Base-by-base conservation (phyloP, 2,329 filamentous ascomycete species). In the Trichophyton mentagrophytes region DNA sequence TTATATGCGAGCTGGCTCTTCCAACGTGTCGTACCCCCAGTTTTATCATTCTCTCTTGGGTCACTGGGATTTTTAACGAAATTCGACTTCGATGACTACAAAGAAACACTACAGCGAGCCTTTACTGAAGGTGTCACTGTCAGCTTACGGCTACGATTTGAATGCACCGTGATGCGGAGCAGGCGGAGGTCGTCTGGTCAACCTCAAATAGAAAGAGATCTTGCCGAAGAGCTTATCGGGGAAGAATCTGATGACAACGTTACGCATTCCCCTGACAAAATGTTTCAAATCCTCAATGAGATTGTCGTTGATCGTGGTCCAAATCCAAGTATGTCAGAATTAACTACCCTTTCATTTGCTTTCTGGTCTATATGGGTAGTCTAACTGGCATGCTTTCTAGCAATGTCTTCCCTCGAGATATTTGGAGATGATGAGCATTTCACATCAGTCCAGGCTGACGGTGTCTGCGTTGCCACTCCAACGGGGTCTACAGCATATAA, bases 1-100 rank as follows among this genome's bases (percentile, higher is more conserved):
- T 78, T 99, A 9, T 97, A 96, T 70, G 89, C 92, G 3, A 95
- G 90, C 69, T 97, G 92, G 91, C 79, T 99, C 1, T 99, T 99
- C 72, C 93, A 99, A 76, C 85, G 89, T 47, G 88, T 97, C 55
- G 92, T 97, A 0, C 93, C 93, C 4, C 93, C 93, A 0, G 90
- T 96, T 0, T 78, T 99, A 64, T 92, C 90, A 63, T 97, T 99
- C 72, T 84, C 90, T 0, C 78, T 97, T 8, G 93, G 93, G 7
- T 96, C 91, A 25, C 79, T 99, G 3, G 93, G 93, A 0, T 99
- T 99, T 70, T 77, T 99, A 65, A 97, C 93, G 27, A 96, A 96
- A 70, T 97, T 97, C 71, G 91, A 97, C 72, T 99, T 91, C 72
- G 83, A 85, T 13, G 78, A 87, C 3, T 90, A 89, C 66, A 78